Conservation (phyloP, 192 early-diverging fungal genomes). For the Coemansia sp. region DNA sequence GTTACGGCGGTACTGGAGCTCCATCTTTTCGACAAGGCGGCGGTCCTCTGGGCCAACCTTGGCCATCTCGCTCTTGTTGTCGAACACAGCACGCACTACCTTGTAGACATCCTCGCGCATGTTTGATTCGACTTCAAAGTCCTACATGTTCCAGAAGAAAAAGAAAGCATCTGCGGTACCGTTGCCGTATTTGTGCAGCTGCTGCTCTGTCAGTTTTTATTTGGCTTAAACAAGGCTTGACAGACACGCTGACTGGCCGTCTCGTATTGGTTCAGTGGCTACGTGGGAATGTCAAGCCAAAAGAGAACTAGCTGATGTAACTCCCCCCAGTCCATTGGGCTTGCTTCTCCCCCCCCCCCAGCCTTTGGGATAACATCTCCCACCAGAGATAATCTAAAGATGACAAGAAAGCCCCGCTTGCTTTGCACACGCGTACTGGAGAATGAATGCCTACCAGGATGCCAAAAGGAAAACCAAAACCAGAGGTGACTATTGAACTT, state of each 20-base stretch:
- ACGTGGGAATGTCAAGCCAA: neutral
- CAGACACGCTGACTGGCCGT: no score
- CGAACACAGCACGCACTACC: constrained; percentile 57
- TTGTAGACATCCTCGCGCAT: constrained; percentile 68
- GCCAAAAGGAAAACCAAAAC: no score
- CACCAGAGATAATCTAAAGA: neutral
- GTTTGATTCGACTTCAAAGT: constrained; percentile 64
- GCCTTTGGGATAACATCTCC: neutral
- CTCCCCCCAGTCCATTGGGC: no score
- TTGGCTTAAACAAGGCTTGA: no score
- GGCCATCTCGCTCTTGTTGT: constrained; percentile 50
- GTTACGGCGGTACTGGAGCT: constrained; percentile 65
- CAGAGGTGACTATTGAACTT: constrained; percentile 12
- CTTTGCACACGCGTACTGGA: no score
- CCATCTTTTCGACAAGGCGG: constrained; percentile 69
- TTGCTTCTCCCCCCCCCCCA: neutral
- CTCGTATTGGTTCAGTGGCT: neutral
- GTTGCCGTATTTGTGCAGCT: no score
- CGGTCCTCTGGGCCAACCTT: constrained; percentile 62
- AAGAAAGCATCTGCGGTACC: neutral
- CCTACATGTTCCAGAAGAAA: constrained; percentile 15
- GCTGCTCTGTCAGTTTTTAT: no score
- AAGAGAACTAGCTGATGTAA: neutral
- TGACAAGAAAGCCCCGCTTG: no score
- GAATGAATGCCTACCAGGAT: no score